Evolutionary conservation across 1,139 yeast genomes (phyloP).

Genomic region (Candida dubliniensis): DNA sequence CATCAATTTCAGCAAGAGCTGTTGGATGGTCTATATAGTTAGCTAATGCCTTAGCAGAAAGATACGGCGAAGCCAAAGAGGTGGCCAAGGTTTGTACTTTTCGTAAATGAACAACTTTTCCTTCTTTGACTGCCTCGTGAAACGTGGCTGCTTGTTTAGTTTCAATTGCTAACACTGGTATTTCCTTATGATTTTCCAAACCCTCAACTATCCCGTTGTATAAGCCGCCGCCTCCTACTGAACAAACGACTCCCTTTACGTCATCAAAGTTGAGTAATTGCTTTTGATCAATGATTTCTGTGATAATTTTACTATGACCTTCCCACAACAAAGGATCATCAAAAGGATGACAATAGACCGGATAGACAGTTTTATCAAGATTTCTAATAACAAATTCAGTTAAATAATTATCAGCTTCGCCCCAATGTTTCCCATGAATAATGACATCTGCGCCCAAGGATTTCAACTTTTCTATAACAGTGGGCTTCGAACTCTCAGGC

Average conservation of each 20-base stretch:
- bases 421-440: conserved; percentile 34
- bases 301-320: conserved; percentile 39
- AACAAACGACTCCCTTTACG: conserved; percentile 38
- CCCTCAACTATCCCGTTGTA: conserved; percentile 41
- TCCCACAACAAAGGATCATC: conserved; percentile 41
- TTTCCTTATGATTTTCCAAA: conserved; percentile 19
- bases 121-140: conserved; percentile 29
- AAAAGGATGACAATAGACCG: conserved; percentile 44
- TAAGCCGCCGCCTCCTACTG: conserved; percentile 43
- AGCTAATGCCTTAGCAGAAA: conserved; percentile 29
- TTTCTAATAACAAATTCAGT: conserved; percentile 19
- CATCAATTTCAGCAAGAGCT: conserved; percentile 32
- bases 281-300: conserved; percentile 25
- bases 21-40: conserved; percentile 24
- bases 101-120: conserved; percentile 27
- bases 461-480: conserved; percentile 26
- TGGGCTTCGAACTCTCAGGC: conserved; percentile 28
- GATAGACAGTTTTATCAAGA: conserved; percentile 18
- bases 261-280: conserved; percentile 23
- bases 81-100: conserved; percentile 38
- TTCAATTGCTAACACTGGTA: conserved; percentile 36
- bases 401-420: conserved; percentile 38
- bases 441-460: conserved; percentile 31
- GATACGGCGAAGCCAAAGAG: conserved; percentile 42
- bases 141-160: conserved; percentile 43